Base-by-base conservation (phyloP, 208 protist genomes). In the Jaenimonas drosophilae region DNA sequence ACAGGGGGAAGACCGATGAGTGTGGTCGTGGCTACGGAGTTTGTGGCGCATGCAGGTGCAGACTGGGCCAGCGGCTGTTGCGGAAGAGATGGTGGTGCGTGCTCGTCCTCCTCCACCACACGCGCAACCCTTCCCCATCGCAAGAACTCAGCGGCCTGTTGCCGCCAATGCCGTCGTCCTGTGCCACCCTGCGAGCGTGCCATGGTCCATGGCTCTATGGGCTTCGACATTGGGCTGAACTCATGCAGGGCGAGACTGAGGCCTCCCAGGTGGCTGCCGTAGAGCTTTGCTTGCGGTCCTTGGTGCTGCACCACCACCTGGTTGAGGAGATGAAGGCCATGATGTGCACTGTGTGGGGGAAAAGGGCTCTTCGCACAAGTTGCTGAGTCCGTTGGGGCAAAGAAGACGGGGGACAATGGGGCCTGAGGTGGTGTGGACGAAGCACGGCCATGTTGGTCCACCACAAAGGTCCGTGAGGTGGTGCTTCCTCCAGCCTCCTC, bases 241-340 rank as follows among this genome's bases (percentile, higher is more conserved):
- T 91, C 76, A 48, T 87, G 69, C 19, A 85, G 68, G 4, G 70
- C 57, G 28, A 91, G 31, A 21, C 74, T 85, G 0, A 91, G 50
- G 21, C 82, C 82, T 11, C 76, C 70, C 0, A 91, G 72, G 9
- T 62, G 71, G 6, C 77, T 45, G 0, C 77, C 74, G 56, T 91
- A 91, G 21, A 91, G 49, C 23, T 59, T 62, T 0, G 68, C 62
- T 24, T 69, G 59, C 0, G 82, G 76, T 26, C 38, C 51, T 20
- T 25, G 40, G 49, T 85, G 74, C 16, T 59, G 70, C 34, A 84
- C 53, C 7, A 91, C 77, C 2, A 91, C 82, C 19, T 63, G 34
- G 30, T 86, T 27, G 26, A 91, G 75, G 5, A 91, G 54, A n/a
- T 74, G 57, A 0, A 91, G 50, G 0, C 73, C 81, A 25, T 82